Evolutionary conservation across 306 rosid species (phyloP), one percentile per base, ranked within the genome.

Genomic region (Alnus glutinosa): DNA sequence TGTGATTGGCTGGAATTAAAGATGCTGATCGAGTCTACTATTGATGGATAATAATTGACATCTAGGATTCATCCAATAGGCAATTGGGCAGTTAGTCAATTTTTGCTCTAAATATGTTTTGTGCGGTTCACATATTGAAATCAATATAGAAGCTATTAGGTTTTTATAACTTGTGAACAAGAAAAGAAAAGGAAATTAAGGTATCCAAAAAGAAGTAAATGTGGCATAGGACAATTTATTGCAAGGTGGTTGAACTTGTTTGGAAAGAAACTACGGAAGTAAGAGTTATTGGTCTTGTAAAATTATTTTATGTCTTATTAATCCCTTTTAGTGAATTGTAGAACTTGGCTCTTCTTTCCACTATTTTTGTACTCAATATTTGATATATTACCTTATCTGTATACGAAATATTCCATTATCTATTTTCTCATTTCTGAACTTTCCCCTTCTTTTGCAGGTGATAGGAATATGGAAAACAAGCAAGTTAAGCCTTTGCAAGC

Each of bases 401-500:
- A 63, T 63, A 34, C 44, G 4, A 23, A 7, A 39, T 52, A 28
- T 28, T 52, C 55, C 34, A 12, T 30, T 44, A 55, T 55, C 2
- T 23, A 37, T 71, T 30, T 55, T 49, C 63, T 76, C 52, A 28
- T 55, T 69, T 82, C 58, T 83, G 48, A 76, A 77, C 57, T 69
- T 77, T 84, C 16, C 59, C 80, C 72, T 30, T 79, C 66, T 78
- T 73, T 80, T 74, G 52, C 92, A 93, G 98, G 82, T 81, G 87
- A 90, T 70, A 82, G 79, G 79, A 81, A 84, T 81, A 64, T 39
- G 72, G 74, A 73, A 55, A 88, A 71, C 50, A 86, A 79, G 83
- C 80, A 61, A 80, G 86, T 72, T 63, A 89, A 87, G 81, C 84
- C 80, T 64, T 89, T 87, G 77, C 90, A 89, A 68, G 87, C 86